Percentiles rank a stretch among this genome's conserved stretches.
phyloP scores from a whole-genome alignment of 352 stramenopile genomes.

The Phytophthora foliorum region DNA sequence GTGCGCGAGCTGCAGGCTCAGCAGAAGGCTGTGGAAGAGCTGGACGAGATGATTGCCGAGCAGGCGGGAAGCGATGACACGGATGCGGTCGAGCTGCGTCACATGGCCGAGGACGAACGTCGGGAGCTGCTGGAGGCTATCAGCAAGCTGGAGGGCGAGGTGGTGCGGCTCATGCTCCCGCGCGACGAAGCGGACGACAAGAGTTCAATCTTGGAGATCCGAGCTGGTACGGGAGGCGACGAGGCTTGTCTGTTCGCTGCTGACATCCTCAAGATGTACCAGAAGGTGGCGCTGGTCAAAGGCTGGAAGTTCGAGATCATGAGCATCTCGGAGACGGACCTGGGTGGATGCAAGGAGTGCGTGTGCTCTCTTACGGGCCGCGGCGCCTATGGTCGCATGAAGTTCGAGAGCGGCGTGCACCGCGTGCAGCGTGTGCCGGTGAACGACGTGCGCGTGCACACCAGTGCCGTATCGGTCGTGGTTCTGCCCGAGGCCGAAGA shows the following conservation, averaged over 20 bases:
- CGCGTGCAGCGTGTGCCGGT: constrained; percentile 97
- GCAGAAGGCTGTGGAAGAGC: constrained; percentile 87
- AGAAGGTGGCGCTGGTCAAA: constrained; percentile 85
- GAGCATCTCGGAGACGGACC: constrained; percentile 83
- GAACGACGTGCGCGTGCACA: constrained; percentile 98
- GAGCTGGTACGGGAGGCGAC: constrained; percentile 95
- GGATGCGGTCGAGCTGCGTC: constrained; percentile 71
- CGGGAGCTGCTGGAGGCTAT: constrained; percentile 66
- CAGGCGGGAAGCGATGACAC: constrained; percentile 54
- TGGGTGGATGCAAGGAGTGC: constrained; percentile 89
- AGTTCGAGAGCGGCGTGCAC: constrained; percentile 98
- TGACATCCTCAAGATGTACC: constrained; percentile 95
- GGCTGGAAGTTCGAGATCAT: constrained; percentile 94
- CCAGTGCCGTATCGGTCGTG: constrained; percentile 97
- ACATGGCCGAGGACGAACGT: constrained; percentile 82
- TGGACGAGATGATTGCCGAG: constrained; percentile 90
- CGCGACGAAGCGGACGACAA: constrained; percentile 93
- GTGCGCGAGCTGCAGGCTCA: constrained; percentile 90
- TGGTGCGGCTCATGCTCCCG: constrained; percentile 84
- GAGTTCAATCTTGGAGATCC: constrained; percentile 98
- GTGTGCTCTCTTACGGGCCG: constrained; percentile 75
- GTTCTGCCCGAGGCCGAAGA: constrained; percentile 95
- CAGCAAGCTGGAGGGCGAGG: constrained; percentile 61
- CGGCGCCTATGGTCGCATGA: constrained; percentile 97
- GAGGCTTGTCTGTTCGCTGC: constrained; percentile 97